Evolutionary conservation across 139 green algal genomes (phyloP).

Genomic region (Tetradesmus obliquus): DNA sequence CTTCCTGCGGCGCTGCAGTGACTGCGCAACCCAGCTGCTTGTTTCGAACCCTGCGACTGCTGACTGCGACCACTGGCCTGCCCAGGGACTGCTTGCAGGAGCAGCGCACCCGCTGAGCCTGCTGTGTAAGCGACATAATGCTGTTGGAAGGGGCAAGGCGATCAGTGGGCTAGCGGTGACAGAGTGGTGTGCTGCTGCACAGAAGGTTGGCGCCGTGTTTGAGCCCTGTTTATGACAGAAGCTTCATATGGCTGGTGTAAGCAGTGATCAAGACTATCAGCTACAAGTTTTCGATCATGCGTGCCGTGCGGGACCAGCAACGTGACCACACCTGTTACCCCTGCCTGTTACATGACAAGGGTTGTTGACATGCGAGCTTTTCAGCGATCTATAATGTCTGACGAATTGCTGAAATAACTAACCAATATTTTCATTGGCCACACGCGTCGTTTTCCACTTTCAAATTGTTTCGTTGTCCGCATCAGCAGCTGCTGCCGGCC

Average conservation of each 20-base stretch:
- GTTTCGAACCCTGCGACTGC: background rate
- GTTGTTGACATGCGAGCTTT: background rate
- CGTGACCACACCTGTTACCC: background rate
- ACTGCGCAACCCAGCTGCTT: background rate
- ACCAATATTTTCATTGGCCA: no score
- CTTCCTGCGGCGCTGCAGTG: constrained; percentile 35
- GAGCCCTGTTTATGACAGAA: background rate
- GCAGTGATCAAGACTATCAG: background rate
- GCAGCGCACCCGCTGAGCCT: background rate
- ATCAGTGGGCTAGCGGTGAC: background rate
- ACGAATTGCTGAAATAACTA: no score
- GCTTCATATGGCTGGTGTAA: background rate
- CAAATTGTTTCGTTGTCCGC: background rate
- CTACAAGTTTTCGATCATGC: background rate
- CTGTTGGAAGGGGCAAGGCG: background rate
- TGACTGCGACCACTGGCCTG: background rate
- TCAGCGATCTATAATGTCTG: background rate
- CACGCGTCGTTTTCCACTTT: background rate
- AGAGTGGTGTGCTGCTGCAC: background rate
- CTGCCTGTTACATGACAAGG: background rate
- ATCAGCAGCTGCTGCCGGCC: background rate
- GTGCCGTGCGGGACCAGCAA: background rate
- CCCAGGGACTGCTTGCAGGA: background rate
- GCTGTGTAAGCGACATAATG: background rate
- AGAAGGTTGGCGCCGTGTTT: background rate